Percentiles rank a stretch among this genome's conserved stretches.
Evolutionary conservation across 805 yeast species (phyloP).

Genomic region (Spathaspora arborariae): DNA sequence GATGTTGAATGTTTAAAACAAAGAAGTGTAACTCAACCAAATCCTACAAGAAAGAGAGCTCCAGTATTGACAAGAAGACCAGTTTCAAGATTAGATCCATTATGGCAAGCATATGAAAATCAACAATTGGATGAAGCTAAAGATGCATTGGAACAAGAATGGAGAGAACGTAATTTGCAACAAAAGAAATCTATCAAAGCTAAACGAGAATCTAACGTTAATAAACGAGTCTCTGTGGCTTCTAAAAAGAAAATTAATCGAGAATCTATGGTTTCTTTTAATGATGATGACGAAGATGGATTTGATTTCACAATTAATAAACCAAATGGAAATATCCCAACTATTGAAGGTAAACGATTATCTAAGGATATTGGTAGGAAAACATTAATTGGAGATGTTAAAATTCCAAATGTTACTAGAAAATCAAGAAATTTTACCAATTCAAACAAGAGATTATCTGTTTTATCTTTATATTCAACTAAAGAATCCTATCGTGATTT

Average conservation of each 20-base stretch:
- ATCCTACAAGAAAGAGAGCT: slow-evolving; percentile 26
- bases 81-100: slow-evolving; percentile 53
- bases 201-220: background rate
- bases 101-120: slow-evolving; percentile 50
- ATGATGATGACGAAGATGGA: background rate
- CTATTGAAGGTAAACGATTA: slow-evolving; percentile 30
- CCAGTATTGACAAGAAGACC: slow-evolving; percentile 50
- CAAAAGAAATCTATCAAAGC: background rate
- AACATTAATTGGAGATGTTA: slow-evolving; percentile 54
- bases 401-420: slow-evolving; percentile 69
- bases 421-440: slow-evolving; percentile 59
- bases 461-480: slow-evolving; percentile 69
- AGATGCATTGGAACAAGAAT: slow-evolving; percentile 31
- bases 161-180: slow-evolving; percentile 7
- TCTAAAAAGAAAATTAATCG: slow-evolving; percentile 17
- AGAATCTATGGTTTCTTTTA: slow-evolving; percentile 31
- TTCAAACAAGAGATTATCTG: slow-evolving; percentile 65
- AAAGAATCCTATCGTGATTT: slow-evolving; percentile 61
- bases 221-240: background rate
- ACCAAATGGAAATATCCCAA: slow-evolving; percentile 22
- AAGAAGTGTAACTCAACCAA: slow-evolving; percentile 45
- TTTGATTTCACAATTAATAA: slow-evolving; percentile 5
- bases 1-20: slow-evolving; percentile 44
- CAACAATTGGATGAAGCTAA: slow-evolving; percentile 41
- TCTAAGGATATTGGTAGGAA: slow-evolving; percentile 48